A percentile compares a stretch with the other conserved stretches of the same genome.
Conservation (phyloP, 1,284 basidiomycete species). For the Ganoderma lingzhi region DNA sequence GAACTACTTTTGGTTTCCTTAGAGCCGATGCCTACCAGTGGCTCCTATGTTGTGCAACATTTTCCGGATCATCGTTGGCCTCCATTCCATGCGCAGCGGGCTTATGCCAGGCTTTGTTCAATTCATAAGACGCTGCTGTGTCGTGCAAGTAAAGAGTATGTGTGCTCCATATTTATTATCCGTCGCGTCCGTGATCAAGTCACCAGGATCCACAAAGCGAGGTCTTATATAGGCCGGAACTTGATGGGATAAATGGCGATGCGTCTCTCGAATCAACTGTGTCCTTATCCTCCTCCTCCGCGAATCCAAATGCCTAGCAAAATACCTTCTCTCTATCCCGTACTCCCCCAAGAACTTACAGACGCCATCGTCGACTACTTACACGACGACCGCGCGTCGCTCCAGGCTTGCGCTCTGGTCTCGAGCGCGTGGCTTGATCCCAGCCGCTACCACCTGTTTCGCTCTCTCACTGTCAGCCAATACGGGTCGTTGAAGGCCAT, state of each 20-base stretch:
- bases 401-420: constrained; percentile 29
- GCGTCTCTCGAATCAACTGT: neutral
- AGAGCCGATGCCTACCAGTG: neutral
- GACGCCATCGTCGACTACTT: constrained; percentile 36
- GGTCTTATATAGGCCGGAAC: neutral
- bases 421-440: constrained; percentile 31
- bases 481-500: neutral
- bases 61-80: neutral
- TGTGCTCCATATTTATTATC: neutral
- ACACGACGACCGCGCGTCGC: constrained; percentile 31
- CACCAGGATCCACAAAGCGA: neutral
- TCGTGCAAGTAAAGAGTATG: neutral
- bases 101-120: neutral
- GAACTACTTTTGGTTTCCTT: neutral
- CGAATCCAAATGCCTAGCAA: neutral
- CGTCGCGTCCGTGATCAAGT: neutral
- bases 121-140: neutral
- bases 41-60: neutral
- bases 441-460: constrained; percentile 42
- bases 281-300: too few relatives aligned
- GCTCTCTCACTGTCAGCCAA: constrained; percentile 15
- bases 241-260: neutral
- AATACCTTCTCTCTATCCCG: neutral
- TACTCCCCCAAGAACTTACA: constrained; percentile 32
- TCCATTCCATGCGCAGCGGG: neutral